Evolutionary conservation across 2,329 filamentous ascomycete genomes (phyloP), one percentile per base, ranked within the genome.

Genomic region (Penicillium freii): DNA sequence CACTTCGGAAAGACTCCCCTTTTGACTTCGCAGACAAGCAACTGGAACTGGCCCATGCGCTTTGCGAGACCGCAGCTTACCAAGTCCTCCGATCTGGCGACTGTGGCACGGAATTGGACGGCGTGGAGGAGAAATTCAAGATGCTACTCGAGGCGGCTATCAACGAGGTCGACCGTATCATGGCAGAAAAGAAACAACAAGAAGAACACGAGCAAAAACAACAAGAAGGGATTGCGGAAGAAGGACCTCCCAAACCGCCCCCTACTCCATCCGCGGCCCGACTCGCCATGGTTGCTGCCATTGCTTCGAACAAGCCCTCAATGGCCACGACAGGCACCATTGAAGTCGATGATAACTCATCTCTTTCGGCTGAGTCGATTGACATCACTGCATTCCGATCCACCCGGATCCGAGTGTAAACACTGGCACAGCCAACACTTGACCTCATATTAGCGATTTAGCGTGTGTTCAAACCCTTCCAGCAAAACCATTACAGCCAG

Each of bases 71-170:
- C 53, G 92, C 89, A 3, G 92, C 92, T 0, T 92, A 96, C 69
- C 90, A 95, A 68, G 91, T 94, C 60, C 80, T 97, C n/a, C 86
- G 92, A 25, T 89, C 92, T 52, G 92, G 92, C 11, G 88, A 94
- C 68, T 96, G 92, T 74, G 82, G 80, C n/a, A 82, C 85, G 19
- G 91, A 96, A 72, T 82, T 96, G 39, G 79, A 81, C 27, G 87
- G 85, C 46, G 88, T 92, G 52, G 84, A 86, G 68, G 79, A 81
- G 56, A 84, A 85, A 17, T 82, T 95, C 43, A 75, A 76, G 9
- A 82, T 87, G 54, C 85, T 91, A 1, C 79, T 86, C 50, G 82
- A 83, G 33, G 76, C 84, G 52, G 85, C 87, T 17, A 79, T 79
- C 42, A 80, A 80, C 51, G 86, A 90, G 72, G 80, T 85, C 61